Percentiles rank a stretch among this genome's conserved stretches.
Evolutionary conservation across 495 filamentous ascomycete species (phyloP).

Genomic region (Podospora fimiseda): DNA sequence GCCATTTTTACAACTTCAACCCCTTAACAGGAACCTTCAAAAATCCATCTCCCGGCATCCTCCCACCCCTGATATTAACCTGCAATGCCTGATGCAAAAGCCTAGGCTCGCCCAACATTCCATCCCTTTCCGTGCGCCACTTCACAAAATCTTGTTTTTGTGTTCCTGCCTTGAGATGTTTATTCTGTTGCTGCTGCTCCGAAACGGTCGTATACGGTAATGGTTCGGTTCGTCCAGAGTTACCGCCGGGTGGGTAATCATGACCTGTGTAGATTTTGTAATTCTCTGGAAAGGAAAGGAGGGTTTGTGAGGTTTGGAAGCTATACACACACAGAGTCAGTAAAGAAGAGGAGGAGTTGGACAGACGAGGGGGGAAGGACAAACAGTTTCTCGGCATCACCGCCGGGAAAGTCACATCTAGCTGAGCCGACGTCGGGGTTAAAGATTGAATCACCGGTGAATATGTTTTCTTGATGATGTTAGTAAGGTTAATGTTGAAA

Average conservation of each 20-base stretch:
- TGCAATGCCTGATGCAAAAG: conserved; percentile 53
- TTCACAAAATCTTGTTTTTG: conserved; percentile 43
- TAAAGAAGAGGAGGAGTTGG: not conserved
- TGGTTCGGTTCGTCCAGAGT: conserved; percentile 18
- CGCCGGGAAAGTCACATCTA: conserved; percentile 55
- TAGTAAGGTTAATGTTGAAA: not conserved
- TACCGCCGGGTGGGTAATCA: conserved; percentile 39
- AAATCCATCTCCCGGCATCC: conserved; percentile 38
- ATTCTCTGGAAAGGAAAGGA: conserved; percentile 41
- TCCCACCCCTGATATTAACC: conserved; percentile 52
- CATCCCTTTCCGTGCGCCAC: conserved; percentile 43
- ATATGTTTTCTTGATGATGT: conserved; percentile 42
- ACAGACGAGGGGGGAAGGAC: not conserved
- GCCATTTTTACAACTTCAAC: not conserved
- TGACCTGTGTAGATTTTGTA: conserved; percentile 47
- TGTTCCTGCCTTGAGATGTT: conserved; percentile 42
- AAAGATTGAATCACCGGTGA: conserved; percentile 57
- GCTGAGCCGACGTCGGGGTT: conserved; percentile 53
- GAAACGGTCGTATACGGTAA: conserved; percentile 43
- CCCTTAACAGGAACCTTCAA: conserved; percentile 41
- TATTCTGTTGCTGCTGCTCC: conserved; percentile 46
- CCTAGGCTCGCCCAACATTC: conserved; percentile 40
- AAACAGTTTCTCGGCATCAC: conserved; percentile 41
- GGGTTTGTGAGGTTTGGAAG: conserved; percentile 33
- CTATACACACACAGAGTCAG: too few species aligned